Evolutionary conservation across 371 early-diverging fungal genomes (phyloP).

Genomic region (Apophysomyces variabilis): DNA sequence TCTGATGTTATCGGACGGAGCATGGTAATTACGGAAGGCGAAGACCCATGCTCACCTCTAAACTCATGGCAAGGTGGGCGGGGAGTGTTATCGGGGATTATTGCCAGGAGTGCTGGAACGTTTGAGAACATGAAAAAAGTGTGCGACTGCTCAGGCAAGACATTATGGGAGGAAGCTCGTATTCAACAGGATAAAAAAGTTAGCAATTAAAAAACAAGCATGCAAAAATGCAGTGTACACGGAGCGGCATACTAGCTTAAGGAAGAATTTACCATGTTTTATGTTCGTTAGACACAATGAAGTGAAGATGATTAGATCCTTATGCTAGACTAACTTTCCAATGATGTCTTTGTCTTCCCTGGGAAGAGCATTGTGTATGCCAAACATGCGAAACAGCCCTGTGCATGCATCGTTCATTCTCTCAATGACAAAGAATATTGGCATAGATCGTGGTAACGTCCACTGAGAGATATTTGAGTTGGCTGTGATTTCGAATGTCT

Average conservation of each 20-base stretch:
- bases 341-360: background rate
- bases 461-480: background rate
- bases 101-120: slow-evolving; percentile 85
- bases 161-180: slow-evolving; percentile 84
- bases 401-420: background rate
- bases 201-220: background rate
- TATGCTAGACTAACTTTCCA: background rate
- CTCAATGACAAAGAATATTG: slow-evolving; percentile 18
- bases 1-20: slow-evolving; percentile 88
- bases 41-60: slow-evolving; percentile 36
- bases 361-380: background rate
- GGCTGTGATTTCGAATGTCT: slow-evolving; percentile 14
- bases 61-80: slow-evolving; percentile 57
- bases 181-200: background rate
- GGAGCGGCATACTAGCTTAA: too few species aligned
- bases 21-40: slow-evolving; percentile 62
- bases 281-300: too few species aligned
- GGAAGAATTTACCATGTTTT: too few species aligned
- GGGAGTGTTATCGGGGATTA: slow-evolving; percentile 74
- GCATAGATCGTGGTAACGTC: slow-evolving; percentile 15
- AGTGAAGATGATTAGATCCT: too few species aligned
- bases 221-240: too few species aligned
- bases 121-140: slow-evolving; percentile 85
- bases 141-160: slow-evolving; percentile 83
- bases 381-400: background rate